Evolutionary conservation across 306 rosid species (phyloP).

Genomic region (Cucurbita maxima): DNA sequence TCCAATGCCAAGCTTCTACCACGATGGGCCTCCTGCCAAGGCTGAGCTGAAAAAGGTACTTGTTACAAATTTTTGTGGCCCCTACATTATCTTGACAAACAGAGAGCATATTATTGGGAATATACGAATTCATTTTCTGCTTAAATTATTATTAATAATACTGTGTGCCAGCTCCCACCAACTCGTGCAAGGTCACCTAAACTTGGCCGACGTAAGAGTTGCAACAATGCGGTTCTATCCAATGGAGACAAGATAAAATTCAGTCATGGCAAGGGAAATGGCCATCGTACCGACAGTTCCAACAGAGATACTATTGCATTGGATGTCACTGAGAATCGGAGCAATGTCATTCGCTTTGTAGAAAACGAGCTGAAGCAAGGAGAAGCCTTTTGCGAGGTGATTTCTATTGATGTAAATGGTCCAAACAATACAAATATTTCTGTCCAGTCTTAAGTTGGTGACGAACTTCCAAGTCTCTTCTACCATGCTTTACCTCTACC

Average conservation of each 20-base stretch:
- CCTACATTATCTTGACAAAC: background rate
- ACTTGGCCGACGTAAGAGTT: constrained; percentile 77
- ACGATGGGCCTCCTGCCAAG: constrained; percentile 95
- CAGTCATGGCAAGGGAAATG: constrained; percentile 20
- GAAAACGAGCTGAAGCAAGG: constrained; percentile 16
- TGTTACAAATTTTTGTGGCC: background rate
- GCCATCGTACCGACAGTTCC: constrained; percentile 15
- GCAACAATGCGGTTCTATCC: constrained; percentile 24
- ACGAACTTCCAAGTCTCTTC: constrained; percentile 27
- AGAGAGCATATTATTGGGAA: background rate
- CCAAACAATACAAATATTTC: constrained; percentile 28
- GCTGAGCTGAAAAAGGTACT: constrained; percentile 83
- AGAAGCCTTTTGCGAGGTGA: constrained; percentile 19
- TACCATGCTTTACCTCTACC: constrained; percentile 17
- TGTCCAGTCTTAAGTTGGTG: constrained; percentile 26
- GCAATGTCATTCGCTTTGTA: constrained; percentile 17
- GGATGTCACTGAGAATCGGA: constrained; percentile 12
- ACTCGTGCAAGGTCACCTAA: constrained; percentile 96
- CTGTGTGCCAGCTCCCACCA: constrained; percentile 55
- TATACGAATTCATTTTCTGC: constrained; percentile 1
- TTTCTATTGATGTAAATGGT: constrained; percentile 20
- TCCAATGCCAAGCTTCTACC: constrained; percentile 96
- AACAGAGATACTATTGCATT: constrained; percentile 14
- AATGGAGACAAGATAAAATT: constrained; percentile 30
- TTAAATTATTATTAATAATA: constrained; percentile 10